A percentile compares a stretch with the other conserved stretches of the same genome.
phyloP scores from a whole-genome alignment of 2,329 filamentous ascomycete species.

The Phialocephala sp. region DNA sequence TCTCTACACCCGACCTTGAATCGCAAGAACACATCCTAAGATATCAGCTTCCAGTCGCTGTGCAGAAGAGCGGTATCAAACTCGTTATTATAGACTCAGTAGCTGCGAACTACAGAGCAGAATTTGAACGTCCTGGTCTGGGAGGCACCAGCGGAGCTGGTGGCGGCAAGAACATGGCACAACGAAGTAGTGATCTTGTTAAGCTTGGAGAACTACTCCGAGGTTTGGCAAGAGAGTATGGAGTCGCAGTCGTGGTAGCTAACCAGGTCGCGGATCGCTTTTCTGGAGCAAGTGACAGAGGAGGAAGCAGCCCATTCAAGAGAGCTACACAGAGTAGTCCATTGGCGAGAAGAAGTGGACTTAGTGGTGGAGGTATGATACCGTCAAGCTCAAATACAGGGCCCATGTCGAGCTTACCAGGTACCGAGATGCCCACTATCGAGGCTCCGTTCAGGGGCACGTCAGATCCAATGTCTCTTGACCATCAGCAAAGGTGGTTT shows the following conservation, averaged over 20 bases:
- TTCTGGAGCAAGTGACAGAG: conserved; percentile 23
- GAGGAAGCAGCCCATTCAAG: conserved; percentile 26
- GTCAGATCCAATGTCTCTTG: conserved; percentile 69
- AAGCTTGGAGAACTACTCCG: conserved; percentile 78
- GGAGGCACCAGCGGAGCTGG: conserved; percentile 46
- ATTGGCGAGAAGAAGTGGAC: conserved; percentile 27
- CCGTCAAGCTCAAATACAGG: conserved; percentile 37
- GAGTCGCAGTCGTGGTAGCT: conserved; percentile 85
- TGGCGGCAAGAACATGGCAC: conserved; percentile 66
- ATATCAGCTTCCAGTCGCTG: conserved; percentile 88
- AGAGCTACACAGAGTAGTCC: conserved; percentile 37
- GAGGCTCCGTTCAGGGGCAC: conserved; percentile 35
- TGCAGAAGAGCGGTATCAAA: conserved; percentile 76
- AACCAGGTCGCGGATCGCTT: conserved; percentile 97
- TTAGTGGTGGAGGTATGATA: conserved; percentile 2
- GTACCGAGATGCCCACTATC: background rate
- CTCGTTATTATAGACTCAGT: conserved; percentile 89
- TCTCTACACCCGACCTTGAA: conserved; percentile 87
- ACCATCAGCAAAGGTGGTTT: conserved; percentile 94
- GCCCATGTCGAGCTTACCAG: conserved; percentile 34
- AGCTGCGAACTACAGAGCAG: conserved; percentile 92
- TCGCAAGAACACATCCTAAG: conserved; percentile 93
- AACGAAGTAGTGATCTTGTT: conserved; percentile 77
- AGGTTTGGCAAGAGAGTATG: conserved; percentile 73
- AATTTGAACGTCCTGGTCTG: conserved; percentile 69